Evolutionary conservation across 2,329 filamentous ascomycete genomes (phyloP), one percentile per base, ranked within the genome.

Genomic region (Mycosphaerella arachidis): DNA sequence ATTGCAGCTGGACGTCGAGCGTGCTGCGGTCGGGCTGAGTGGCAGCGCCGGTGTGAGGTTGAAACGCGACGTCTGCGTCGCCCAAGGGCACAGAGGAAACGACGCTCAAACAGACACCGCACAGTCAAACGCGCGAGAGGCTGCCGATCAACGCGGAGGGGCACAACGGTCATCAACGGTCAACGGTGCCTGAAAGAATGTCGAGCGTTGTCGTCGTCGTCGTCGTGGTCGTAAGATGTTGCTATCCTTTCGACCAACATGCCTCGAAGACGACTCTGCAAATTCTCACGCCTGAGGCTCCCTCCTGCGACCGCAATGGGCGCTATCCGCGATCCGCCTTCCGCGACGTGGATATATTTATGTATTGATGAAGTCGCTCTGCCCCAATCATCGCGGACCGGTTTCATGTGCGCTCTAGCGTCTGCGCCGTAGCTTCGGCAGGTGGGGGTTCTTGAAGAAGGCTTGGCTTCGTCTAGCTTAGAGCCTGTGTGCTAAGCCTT

Each of bases 61-160:
- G 48, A 35, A 52, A 52, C 29, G 48, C 48, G n/a, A 52, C 48
- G 29, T 52, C 33, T 33, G 48, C 48, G 48, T 31, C 29, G 48
- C 29, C 29, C 48, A 52, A 43, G 40, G 40, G 40, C 40, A 4
- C 40, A 4, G 7, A 13, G 40, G 40, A 43, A 43, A 43, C 40
- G n/a, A 18, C n/a, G 40, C 40, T 43, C 40, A 43, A 43, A 43
- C 40, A 43, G 40, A n/a, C n/a, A 43, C 16, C 13, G 40, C 40
- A 43, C 3, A 43, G 40, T 43, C 40, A 43, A 43, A 43, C 40
- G 40, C 2, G 40, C 7, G 40, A 1, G 33, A 13, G 8, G 33
- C 33, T 37, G 35, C 8, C 40, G 13, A 43, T 43, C 40, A 43
- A 43, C 12, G 40, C 40, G 18, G 40, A 43, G n/a, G 4, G 40